A percentile compares a stretch with the other conserved stretches of the same genome.
Evolutionary conservation across 23 red algal species (phyloP).

Genomic region (Cyanidioschyzon merolae): DNA sequence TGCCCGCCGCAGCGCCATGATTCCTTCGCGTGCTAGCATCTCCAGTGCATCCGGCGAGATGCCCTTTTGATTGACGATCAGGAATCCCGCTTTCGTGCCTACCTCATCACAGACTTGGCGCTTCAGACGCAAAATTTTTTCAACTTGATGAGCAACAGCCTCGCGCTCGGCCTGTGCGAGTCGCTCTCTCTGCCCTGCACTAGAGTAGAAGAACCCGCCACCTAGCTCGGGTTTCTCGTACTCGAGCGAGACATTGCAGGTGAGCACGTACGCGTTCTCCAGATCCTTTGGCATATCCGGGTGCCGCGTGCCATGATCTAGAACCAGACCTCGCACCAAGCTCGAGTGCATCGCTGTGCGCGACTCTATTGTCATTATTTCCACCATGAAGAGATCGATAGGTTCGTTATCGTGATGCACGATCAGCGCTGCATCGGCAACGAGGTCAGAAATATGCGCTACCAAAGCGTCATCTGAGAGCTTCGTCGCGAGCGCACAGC

Average conservation of each 20-base stretch:
- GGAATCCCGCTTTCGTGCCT: conserved; percentile 64
- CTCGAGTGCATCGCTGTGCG: conserved; percentile 49
- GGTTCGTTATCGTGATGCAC: conserved; percentile 52
- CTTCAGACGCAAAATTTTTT: conserved; percentile 88
- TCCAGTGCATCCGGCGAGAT: conserved; percentile 84
- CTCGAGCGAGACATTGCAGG: conserved; percentile 93
- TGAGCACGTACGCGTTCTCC: conserved; percentile 85
- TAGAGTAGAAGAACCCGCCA: conserved; percentile 85
- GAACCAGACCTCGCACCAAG: conserved; percentile 67
- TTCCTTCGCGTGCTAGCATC: conserved; percentile 80
- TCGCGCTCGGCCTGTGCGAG: conserved; percentile 77
- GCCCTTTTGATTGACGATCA: conserved; percentile 97
- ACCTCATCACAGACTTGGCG: conserved; percentile 52
- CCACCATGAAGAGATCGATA: conserved; percentile 97
- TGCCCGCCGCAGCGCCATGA: conserved; percentile 80
- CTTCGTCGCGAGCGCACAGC: conserved; percentile 77
- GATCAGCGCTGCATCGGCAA: conserved; percentile 81
- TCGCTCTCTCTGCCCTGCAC: conserved; percentile 70
- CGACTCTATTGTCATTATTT: conserved; percentile 79
- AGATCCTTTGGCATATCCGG: conserved; percentile 98
- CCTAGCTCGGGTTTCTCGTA: conserved; percentile 90
- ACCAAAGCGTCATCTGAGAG: conserved; percentile 36
- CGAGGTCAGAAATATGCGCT: conserved; percentile 52
- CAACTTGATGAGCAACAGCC: conserved; percentile 48
- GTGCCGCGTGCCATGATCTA: conserved; percentile 94